Conservation (phyloP, 768 basidiomycete species). For the Hypholoma fasciculare region DNA sequence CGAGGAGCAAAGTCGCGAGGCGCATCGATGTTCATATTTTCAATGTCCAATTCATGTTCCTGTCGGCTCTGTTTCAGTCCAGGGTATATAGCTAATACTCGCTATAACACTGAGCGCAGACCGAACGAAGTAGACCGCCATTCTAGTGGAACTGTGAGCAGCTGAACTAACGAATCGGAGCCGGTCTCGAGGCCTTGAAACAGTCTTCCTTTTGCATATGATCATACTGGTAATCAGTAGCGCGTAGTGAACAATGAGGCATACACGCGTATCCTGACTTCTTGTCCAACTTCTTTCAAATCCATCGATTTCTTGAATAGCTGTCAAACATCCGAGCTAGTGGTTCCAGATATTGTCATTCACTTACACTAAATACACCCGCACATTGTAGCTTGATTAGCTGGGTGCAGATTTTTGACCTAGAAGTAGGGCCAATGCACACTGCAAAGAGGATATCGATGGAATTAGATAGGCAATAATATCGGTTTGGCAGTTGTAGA, state of each 20-base stretch:
- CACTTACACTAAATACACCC: not conserved
- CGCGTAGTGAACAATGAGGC: constrained; percentile 6
- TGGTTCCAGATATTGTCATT: not conserved
- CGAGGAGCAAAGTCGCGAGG: constrained; percentile 8
- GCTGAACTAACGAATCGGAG: not conserved
- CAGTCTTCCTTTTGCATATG: constrained; percentile 3
- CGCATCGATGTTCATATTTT: constrained; percentile 1
- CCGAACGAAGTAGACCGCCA: no score
- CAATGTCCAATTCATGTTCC: constrained; percentile 1
- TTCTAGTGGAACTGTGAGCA: no score
- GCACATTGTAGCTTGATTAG: not conserved
- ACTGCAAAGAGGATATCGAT: not conserved
- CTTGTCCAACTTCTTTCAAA: constrained; percentile 2
- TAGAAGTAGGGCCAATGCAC: not conserved
- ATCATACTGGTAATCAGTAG: not conserved
- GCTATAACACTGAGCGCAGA: not conserved
- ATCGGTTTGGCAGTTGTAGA: not conserved
- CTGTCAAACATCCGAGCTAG: not conserved
- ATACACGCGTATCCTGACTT: constrained; percentile 15
- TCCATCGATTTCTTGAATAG: constrained; percentile 1
- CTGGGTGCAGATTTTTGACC: not conserved
- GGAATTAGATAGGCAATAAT: not conserved
- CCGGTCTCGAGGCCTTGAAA: constrained; percentile 15
- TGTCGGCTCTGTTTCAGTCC: not conserved
- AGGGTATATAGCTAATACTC: not conserved